Evolutionary conservation across 306 rosid species (phyloP).

Genomic region (Lablab purpureus): DNA sequence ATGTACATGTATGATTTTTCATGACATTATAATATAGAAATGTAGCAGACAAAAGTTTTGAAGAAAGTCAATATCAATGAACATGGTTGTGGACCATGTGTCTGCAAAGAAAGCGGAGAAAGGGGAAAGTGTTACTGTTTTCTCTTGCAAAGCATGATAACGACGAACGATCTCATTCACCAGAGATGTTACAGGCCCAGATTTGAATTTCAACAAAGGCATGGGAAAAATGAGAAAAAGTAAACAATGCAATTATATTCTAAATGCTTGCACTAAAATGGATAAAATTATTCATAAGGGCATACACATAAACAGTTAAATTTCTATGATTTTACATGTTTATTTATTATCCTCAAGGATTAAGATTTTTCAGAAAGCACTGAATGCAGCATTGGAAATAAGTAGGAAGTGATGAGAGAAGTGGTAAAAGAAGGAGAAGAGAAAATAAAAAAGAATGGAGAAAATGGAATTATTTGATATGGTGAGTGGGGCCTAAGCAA

Average conservation of each 20-base stretch:
- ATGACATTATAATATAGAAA: background rate
- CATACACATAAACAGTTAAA: background rate
- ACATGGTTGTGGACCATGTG: conserved; percentile 49
- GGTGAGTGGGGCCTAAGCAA: conserved; percentile 56
- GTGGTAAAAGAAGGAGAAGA: conserved; percentile 12
- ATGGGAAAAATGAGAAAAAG: background rate
- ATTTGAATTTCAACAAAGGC: conserved; percentile 34
- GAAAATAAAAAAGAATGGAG: conserved; percentile 14
- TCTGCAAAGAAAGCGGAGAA: conserved; percentile 43
- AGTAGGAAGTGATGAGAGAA: conserved; percentile 29
- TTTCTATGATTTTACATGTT: background rate
- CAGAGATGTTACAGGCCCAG: background rate
- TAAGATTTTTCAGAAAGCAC: no score
- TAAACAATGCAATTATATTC: background rate
- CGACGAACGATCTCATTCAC: conserved; percentile 25
- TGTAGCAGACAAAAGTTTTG: conserved; percentile 28
- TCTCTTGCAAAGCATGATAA: conserved; percentile 39
- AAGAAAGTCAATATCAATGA: conserved; percentile 55
- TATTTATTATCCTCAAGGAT: background rate
- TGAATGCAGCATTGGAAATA: background rate
- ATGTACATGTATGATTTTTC: background rate
- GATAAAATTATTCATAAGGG: background rate
- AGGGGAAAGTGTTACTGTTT: conserved; percentile 38
- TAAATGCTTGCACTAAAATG: background rate
- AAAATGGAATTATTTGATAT: conserved; percentile 49